Evolutionary conservation across 1,284 basidiomycete genomes (phyloP).

Genomic region (Naganishia sp.): DNA sequence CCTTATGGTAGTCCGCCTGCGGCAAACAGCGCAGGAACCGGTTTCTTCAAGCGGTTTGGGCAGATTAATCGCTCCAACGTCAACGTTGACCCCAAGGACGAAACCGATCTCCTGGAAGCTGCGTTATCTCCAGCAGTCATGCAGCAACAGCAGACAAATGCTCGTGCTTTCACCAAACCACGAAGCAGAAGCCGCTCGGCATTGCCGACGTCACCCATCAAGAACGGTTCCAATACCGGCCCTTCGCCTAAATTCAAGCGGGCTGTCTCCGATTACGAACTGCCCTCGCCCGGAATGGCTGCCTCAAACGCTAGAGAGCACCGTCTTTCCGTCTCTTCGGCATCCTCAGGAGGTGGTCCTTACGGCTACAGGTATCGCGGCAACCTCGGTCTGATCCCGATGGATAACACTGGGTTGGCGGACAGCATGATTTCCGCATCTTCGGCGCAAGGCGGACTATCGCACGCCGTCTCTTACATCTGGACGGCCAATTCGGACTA

Average conservation of each 20-base stretch:
- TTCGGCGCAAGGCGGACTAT: constrained; percentile 24
- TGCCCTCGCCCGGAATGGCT: constrained; percentile 18
- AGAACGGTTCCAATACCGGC: constrained; percentile 20
- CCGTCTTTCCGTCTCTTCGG: constrained; percentile 46
- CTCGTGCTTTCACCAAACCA: constrained; percentile 14
- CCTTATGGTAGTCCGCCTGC: constrained; percentile 1
- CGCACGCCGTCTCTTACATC: constrained; percentile 51
- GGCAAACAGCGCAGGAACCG: background rate
- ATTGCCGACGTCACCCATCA: constrained; percentile 5
- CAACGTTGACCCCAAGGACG: constrained; percentile 35
- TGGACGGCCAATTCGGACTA: constrained; percentile 84
- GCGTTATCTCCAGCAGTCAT: constrained; percentile 40
- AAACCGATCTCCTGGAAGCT: constrained; percentile 50
- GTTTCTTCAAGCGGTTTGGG: constrained; percentile 22
- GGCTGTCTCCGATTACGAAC: constrained; percentile 22
- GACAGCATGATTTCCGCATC: constrained; percentile 30
- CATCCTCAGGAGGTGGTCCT: constrained; percentile 38
- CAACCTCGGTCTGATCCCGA: constrained; percentile 34
- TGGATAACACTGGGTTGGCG: constrained; percentile 28
- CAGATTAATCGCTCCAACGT: background rate
- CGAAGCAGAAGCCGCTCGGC: constrained; percentile 22
- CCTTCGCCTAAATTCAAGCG: constrained; percentile 22
- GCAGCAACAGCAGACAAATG: constrained; percentile 14
- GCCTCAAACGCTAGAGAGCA: constrained; percentile 35
- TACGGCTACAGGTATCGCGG: constrained; percentile 25